Base-by-base conservation (phyloP, 2,329 filamentous ascomycete species). In the Neonectria punicea region DNA sequence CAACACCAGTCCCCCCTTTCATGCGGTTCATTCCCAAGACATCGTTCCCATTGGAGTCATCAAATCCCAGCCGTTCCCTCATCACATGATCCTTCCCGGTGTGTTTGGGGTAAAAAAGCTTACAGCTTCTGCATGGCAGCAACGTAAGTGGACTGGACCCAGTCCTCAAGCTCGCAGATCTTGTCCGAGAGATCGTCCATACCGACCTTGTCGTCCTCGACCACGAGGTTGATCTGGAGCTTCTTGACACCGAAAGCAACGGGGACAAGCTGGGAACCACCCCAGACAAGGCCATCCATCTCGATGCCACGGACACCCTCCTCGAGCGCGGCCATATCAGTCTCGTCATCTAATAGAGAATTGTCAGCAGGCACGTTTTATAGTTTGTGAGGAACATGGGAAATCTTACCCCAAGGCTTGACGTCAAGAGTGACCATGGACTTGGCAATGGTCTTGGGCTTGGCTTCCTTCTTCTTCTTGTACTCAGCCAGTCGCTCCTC, bases 231-330 rank as follows among this genome's bases (percentile, higher is more conserved):
- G 87, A 99, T 97, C 89, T 98, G 95, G 70, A 99, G 90, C 90
- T 98, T 98, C 89, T 93, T 96, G 87, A 99, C 97, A 87, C 96
- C 96, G 88, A 93, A 99, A 78, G 94, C 95, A 76, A 99, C 91
- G 73, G 94, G 82, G 57, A 97, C 91, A 72, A 97, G 86, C 87
- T 96, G 93, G 81, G 92, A 94, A 71, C 87, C 90, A 90, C 95
- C 95, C 96, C 96, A 99, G 70, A 97, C 90, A 69, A 99, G 93
- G 85, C 96, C 96, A 54, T 98, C 95, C 87, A 92, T 90, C 84
- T 95, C 89, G 75, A 98, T 95, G 73, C 85, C 82, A 77, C 93
- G 92, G 75, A 98, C 94, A 71, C 90, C 85, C 34, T 83, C 86
- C 86, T 97, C 93, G 66, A 99, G 86, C 76, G 88, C 89, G 74